Evolutionary conservation across 2,329 filamentous ascomycete genomes (phyloP).

Genomic region (Botryotinia globosa): DNA sequence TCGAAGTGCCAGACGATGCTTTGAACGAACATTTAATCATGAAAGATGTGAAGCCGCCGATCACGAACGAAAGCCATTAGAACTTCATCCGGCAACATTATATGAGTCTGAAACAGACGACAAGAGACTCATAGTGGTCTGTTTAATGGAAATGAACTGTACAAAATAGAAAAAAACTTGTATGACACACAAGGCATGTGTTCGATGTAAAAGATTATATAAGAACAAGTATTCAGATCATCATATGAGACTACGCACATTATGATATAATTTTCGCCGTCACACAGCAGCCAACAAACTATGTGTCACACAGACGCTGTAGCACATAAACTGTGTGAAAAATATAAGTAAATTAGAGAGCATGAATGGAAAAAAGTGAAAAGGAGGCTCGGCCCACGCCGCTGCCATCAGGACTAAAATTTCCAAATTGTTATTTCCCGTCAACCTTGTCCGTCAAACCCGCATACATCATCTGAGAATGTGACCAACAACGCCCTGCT

Average conservation of each 20-base stretch:
- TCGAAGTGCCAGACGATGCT: not conserved
- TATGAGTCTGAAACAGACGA: not conserved
- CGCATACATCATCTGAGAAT: slow-evolving; percentile 11
- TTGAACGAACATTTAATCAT: not conserved
- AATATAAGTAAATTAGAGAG: not conserved
- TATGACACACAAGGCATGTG: not conserved
- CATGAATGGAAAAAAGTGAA: not conserved
- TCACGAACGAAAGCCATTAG: not conserved
- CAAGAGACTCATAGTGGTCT: not conserved
- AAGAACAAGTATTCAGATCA: not conserved
- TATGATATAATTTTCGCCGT: not conserved
- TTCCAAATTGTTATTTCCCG: slow-evolving; percentile 1
- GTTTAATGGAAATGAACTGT: not conserved
- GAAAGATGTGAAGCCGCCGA: not conserved
- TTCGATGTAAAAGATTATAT: not conserved
- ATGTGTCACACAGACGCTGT: not conserved
- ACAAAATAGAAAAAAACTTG: not conserved
- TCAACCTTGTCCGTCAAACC: not conserved
- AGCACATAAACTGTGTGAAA: not conserved
- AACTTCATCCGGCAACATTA: not conserved
- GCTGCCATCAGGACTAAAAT: not conserved
- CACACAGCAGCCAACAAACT: not conserved
- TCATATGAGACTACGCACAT: not conserved
- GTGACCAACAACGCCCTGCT: slow-evolving; percentile 11
- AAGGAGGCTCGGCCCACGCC: not conserved